phyloP scores from a whole-genome alignment of 2,329 filamentous ascomycete species.

The Ambrosiella cleistominuta region DNA sequence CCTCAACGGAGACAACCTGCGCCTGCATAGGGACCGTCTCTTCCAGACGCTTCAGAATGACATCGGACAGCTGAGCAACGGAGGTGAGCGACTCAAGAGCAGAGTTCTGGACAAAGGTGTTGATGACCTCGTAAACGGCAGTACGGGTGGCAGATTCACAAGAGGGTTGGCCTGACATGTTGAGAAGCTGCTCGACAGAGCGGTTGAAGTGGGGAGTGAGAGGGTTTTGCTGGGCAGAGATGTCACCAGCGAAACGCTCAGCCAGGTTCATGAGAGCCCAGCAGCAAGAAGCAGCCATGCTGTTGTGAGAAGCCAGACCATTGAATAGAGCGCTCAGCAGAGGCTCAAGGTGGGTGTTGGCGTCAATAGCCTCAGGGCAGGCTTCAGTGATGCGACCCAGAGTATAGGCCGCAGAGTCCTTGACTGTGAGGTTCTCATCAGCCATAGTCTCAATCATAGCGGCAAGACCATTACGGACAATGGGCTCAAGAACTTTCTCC shows the following conservation, averaged over 20 bases:
- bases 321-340: slow-evolving; percentile 80
- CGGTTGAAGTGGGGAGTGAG: slow-evolving; percentile 86
- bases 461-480: slow-evolving; percentile 87
- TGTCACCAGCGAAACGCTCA: slow-evolving; percentile 81
- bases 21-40: slow-evolving; percentile 75
- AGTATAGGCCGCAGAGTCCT: slow-evolving; percentile 90
- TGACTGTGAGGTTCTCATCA: slow-evolving; percentile 73
- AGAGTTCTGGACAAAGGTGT: slow-evolving; percentile 81
- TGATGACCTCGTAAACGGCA: slow-evolving; percentile 91
- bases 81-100: slow-evolving; percentile 69
- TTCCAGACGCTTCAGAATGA: slow-evolving; percentile 80
- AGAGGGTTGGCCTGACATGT: slow-evolving; percentile 67
- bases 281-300: slow-evolving; percentile 97
- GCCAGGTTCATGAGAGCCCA: slow-evolving; percentile 98
- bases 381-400: slow-evolving; percentile 91
- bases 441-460: slow-evolving; percentile 87
- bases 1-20: slow-evolving; percentile 92
- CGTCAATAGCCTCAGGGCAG: slow-evolving; percentile 82
- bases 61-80: slow-evolving; percentile 66
- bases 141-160: slow-evolving; percentile 80
- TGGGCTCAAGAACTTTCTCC: slow-evolving; percentile 74
- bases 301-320: slow-evolving; percentile 75
- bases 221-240: slow-evolving; percentile 58
- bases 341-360: slow-evolving; percentile 60
- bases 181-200: slow-evolving; percentile 69